Percentiles rank a stretch among this genome's conserved stretches.
These are phyloP conservation scores for Diaporthe caulivora DNA, from an alignment of 2,329 filamentous ascomycete genomes.

Conservation along the genomic window DNA sequence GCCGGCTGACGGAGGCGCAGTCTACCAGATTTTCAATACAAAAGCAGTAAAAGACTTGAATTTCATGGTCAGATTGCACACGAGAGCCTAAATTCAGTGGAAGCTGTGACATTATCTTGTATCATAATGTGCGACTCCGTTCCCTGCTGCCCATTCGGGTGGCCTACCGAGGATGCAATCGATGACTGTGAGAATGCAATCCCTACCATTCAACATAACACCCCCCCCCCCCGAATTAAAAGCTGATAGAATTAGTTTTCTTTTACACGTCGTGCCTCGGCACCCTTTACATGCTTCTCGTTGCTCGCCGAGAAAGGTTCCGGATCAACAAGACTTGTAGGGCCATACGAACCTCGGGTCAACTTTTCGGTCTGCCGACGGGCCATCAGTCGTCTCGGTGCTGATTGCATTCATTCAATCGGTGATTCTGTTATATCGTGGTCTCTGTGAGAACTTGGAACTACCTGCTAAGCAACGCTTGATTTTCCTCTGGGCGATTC, in stretches of 20 bases:
- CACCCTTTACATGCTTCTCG: not conserved
- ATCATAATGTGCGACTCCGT: not conserved
- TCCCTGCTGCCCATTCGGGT: no score
- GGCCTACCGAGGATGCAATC: not conserved
- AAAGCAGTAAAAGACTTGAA: no score
- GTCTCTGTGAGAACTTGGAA: not conserved
- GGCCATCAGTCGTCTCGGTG: not conserved
- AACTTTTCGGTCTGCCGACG: not conserved
- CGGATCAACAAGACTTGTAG: not conserved
- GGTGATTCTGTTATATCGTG: not conserved
- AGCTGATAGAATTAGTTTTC: not conserved
- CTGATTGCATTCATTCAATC: not conserved
- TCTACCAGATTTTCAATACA: not conserved
- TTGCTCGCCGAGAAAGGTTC: not conserved
- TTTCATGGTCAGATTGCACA: no score
- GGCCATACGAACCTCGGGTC: not conserved
- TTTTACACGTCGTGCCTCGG: not conserved
- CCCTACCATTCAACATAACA: not conserved
- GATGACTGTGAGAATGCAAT: not conserved
- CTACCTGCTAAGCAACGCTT: not conserved
- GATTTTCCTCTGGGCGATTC: not conserved
- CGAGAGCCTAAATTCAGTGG: no score
- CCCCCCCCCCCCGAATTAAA: not conserved
- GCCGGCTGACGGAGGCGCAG: not conserved
- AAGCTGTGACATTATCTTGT: not conserved